phyloP scores from a whole-genome alignment of 2,329 filamentous ascomycete species.

The Xylariaceae sp. region DNA sequence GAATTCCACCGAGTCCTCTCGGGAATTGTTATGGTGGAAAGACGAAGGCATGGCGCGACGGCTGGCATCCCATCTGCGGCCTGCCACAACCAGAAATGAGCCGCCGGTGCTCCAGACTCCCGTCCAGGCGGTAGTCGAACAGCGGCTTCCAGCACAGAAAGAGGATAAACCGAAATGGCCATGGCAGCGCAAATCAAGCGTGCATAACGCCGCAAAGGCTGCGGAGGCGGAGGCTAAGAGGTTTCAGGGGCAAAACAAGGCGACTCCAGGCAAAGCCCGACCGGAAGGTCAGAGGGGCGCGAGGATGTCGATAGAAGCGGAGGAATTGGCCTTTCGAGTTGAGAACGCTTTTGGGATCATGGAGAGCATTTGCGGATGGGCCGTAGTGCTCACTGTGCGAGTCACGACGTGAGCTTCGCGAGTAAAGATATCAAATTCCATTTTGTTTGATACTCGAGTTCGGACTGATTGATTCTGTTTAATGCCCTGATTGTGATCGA shows the following conservation, averaged over 20 bases:
- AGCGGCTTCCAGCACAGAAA: slow-evolving; percentile 28
- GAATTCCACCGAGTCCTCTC: slow-evolving; percentile 1
- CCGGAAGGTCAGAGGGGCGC: slow-evolving; percentile 21
- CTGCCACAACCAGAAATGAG: slow-evolving; percentile 23
- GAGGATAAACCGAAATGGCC: slow-evolving; percentile 28
- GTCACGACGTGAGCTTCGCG: slow-evolving; percentile 19
- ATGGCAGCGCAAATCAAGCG: slow-evolving; percentile 26
- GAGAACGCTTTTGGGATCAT: slow-evolving; percentile 49
- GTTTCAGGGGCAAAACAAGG: background rate
- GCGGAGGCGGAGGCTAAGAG: slow-evolving; percentile 3
- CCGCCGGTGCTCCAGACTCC: slow-evolving; percentile 12
- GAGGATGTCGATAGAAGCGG: slow-evolving; percentile 39
- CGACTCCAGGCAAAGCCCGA: slow-evolving; percentile 16
- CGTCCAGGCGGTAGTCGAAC: slow-evolving; percentile 31
- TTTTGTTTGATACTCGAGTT: too few species aligned
- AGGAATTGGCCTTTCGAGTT: slow-evolving; percentile 47
- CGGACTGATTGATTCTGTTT: too few species aligned
- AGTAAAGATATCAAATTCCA: background rate
- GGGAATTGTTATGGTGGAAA: slow-evolving; percentile 40
- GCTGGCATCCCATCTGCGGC: slow-evolving; percentile 41
- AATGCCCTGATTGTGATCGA: too few species aligned
- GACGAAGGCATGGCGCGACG: slow-evolving; percentile 44
- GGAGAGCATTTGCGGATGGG: slow-evolving; percentile 48
- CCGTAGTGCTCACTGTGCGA: slow-evolving; percentile 41
- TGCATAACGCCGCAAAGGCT: slow-evolving; percentile 4